Conservation (phyloP, 768 basidiomycete species). For the Sporobolomyces pararoseus region DNA sequence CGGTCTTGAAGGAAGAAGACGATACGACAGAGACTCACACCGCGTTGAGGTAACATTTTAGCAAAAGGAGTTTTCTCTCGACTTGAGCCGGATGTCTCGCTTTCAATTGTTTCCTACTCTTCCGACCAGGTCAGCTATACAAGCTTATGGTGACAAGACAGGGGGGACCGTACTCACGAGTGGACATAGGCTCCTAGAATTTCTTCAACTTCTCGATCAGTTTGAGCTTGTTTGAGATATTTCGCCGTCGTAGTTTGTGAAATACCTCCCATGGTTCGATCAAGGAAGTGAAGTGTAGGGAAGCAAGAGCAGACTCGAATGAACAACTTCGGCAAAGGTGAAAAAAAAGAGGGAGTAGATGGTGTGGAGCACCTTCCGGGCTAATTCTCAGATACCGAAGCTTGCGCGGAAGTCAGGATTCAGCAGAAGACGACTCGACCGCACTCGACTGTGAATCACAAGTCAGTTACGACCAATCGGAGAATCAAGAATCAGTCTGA, state of each 20-base stretch:
- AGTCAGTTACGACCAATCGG: no score
- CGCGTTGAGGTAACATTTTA: conserved; percentile 3
- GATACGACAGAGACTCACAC: not conserved
- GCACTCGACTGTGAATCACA: no score
- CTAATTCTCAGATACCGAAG: no score
- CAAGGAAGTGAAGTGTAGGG: not conserved
- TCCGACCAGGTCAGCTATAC: no score
- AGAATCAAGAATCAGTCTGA: no score
- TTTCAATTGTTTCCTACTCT: not conserved
- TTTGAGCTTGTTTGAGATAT: not conserved
- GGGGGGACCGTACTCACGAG: not conserved
- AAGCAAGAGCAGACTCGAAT: no score
- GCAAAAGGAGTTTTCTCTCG: not conserved
- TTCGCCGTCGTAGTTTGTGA: not conserved
- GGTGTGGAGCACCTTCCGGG: no score
- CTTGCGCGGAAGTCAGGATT: no score
- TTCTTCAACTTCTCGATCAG: conserved; percentile 6
- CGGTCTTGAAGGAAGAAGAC: not conserved
- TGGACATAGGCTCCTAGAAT: conserved; percentile 13
- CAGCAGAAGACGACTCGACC: no score
- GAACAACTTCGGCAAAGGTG: no score
- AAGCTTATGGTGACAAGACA: not conserved
- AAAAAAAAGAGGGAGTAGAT: no score
- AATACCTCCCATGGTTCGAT: not conserved
- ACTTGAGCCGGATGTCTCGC: conserved; percentile 1